Base-by-base conservation (phyloP, 1,284 basidiomycete species). In the Melampsora larici-populina region DNA sequence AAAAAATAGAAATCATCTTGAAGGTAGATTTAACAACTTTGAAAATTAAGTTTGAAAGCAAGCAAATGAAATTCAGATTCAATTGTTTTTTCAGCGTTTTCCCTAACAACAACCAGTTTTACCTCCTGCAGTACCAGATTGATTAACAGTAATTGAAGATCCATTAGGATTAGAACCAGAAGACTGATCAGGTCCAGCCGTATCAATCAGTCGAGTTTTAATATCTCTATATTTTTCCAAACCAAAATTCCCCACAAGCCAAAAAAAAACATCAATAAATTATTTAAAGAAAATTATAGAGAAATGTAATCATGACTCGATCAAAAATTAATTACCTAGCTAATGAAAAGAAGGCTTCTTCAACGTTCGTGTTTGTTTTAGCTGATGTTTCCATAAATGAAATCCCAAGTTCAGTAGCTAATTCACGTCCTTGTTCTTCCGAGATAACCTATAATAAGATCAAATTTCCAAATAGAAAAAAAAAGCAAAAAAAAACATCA, bases 321-420 rank as follows among this genome's bases (percentile, higher is more conserved):
- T 26, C 90, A 9, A 36, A 36, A 36, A 9, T 36, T 36, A 36
- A 36, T 80, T 78, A 95, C 94, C 95, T 89, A 49, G 97, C 96
- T 78, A 99, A 88, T 17, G 92, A 92, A 86, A 99, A 98, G 88
- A 99, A 99, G 2, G 97, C 96, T 82, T 98, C 95, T 86, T 99
- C 97, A 26, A 99, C 97, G 80, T 95, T 94, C 79, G 97, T 92
- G 85, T 98, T 99, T 70, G 92, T 89, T 87, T 99, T 99, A 72
- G 97, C 97, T 43, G 92, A 94, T 8, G 97, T 99, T 87, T 99
- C 97, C 88, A 99, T 92, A 85, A 98, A 99, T 83, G 90, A 90
- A 84, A 99, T 88, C 40, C 94, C 95, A 67, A 99, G 88, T 83
- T 96, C 93, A 72, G 90, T 87, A 17, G 94, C 94, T 46, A 96